A percentile compares a stretch with the other conserved stretches of the same genome.
Evolutionary conservation across 208 protist species (phyloP).

Genomic region (Leishmania aethiopica): DNA sequence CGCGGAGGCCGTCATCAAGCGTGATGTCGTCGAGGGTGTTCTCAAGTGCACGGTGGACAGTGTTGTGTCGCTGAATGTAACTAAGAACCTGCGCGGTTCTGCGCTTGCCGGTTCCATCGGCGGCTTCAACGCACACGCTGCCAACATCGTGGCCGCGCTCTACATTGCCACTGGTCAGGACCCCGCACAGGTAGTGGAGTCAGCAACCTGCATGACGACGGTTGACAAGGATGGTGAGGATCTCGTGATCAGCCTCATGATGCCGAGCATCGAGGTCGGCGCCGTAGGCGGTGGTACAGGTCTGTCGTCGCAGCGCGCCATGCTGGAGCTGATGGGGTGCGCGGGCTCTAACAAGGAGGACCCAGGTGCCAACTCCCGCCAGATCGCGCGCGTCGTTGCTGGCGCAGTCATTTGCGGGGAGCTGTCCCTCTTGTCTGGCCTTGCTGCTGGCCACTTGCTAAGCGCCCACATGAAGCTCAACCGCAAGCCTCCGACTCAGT

Average conservation of each 20-base stretch:
- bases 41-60: constrained; percentile 95
- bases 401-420: constrained; percentile 97
- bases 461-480: constrained; percentile 94
- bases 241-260: constrained; percentile 95
- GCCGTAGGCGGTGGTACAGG: constrained; percentile 98
- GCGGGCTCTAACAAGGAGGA: constrained; percentile 77
- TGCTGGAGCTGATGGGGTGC: constrained; percentile 95
- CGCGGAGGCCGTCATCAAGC: constrained; percentile 93
- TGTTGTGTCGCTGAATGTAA: constrained; percentile 92
- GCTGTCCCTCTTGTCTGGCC: constrained; percentile 95
- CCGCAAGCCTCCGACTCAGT: constrained; percentile 64
- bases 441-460: constrained; percentile 90
- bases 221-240: constrained; percentile 93
- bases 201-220: constrained; percentile 96
- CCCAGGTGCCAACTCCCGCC: constrained; percentile 91
- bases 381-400: constrained; percentile 93
- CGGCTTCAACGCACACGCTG: constrained; percentile 98
- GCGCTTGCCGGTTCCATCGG: constrained; percentile 97
- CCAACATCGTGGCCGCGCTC: constrained; percentile 98
- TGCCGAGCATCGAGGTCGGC: constrained; percentile 99
- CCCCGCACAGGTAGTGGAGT: constrained; percentile 98
- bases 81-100: constrained; percentile 98
- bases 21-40: constrained; percentile 88
- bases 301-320: constrained; percentile 92
- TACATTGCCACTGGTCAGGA: constrained; percentile 99